Evolutionary conservation across 306 rosid genomes (phyloP).

Genomic region (Dalbergia cultrata): DNA sequence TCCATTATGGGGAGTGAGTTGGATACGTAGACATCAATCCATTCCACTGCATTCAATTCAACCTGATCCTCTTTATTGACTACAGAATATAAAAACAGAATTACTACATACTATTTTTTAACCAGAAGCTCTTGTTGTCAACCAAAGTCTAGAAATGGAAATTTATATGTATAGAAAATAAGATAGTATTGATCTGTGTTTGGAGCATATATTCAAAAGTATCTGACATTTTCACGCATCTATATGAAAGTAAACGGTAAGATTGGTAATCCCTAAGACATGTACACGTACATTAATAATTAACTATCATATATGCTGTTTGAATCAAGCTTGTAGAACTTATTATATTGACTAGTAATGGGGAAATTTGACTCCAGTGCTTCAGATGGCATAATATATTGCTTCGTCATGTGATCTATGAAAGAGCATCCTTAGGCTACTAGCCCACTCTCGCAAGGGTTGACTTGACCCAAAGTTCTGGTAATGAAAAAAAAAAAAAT

Average conservation of each 20-base stretch:
- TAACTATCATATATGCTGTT: neutral
- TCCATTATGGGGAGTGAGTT: conserved; percentile 48
- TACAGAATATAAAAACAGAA: neutral
- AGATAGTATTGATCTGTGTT: neutral
- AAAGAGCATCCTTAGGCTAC: neutral
- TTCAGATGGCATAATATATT: neutral
- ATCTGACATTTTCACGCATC: conserved; percentile 12
- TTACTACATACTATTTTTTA: neutral
- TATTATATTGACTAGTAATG: neutral
- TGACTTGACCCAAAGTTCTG: conserved; percentile 12
- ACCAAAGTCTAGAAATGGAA: neutral
- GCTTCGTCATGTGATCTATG: neutral
- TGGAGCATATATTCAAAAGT: conserved; percentile 1
- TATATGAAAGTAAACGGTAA: conserved; percentile 18
- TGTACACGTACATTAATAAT: neutral
- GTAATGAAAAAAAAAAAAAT: neutral
- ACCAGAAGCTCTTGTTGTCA: neutral
- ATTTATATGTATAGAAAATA: neutral
- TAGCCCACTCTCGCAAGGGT: neutral
- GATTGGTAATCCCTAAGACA: conserved; percentile 10
- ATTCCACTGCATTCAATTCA: conserved; percentile 27
- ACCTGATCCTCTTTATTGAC: neutral
- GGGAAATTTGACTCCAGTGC: conserved; percentile 7
- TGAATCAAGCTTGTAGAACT: conserved; percentile 19
- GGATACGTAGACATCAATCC: conserved; percentile 47